Percentiles rank a stretch among this genome's conserved stretches.
Evolutionary conservation across 2,329 filamentous ascomycete genomes (phyloP).

Genomic region (Phialocephala subalpina): DNA sequence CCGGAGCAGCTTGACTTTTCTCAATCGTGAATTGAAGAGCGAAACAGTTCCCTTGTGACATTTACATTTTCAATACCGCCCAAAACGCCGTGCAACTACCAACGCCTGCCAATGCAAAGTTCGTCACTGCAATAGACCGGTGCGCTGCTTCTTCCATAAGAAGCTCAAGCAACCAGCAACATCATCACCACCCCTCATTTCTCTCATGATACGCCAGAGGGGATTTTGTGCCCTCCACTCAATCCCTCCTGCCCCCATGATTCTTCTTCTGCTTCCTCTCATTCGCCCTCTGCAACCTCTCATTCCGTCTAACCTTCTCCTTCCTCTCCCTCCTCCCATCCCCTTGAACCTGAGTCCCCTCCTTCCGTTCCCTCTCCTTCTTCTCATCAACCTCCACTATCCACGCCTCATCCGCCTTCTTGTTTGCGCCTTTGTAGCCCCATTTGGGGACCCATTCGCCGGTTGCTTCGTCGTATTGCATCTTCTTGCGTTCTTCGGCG

Average conservation of each 20-base stretch:
- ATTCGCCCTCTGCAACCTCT: conserved; percentile 74
- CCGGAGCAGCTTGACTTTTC: background rate
- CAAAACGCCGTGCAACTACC: conserved; percentile 4
- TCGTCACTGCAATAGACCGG: background rate
- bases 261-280: conserved; percentile 53
- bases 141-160: background rate
- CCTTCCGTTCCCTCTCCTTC: conserved; percentile 69
- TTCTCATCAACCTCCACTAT: conserved; percentile 90
- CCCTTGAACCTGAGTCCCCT: conserved; percentile 67
- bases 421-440: conserved; percentile 93
- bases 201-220: background rate
- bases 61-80: conserved; percentile 7
- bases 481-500: conserved; percentile 77
- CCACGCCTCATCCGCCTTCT: conserved; percentile 84
- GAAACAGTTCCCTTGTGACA: background rate
- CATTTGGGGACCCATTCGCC: conserved; percentile 94
- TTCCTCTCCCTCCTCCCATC: conserved; percentile 70
- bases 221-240: background rate
- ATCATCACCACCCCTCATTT: background rate
- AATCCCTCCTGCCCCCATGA: conserved; percentile 25
- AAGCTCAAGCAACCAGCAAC: background rate
- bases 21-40: background rate
- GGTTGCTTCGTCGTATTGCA: conserved; percentile 83
- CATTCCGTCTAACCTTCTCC: conserved; percentile 76
- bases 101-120: conserved; percentile 5